Conservation (phyloP, 2,329 filamentous ascomycete genomes). For the Periconia sp. region DNA sequence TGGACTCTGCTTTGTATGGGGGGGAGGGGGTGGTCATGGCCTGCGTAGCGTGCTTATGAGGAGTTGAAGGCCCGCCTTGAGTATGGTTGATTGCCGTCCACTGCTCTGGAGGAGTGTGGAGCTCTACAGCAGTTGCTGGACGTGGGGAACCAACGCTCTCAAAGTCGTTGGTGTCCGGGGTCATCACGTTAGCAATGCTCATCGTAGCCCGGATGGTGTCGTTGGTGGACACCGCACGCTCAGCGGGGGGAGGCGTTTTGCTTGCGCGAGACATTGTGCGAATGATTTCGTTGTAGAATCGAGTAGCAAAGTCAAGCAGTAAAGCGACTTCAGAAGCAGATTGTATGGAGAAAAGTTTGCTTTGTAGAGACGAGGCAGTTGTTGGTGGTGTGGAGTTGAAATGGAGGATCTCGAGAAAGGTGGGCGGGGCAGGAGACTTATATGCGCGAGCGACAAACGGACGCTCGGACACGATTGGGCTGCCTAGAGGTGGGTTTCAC, state of each 20-base stretch:
- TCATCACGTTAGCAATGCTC: constrained; percentile 27
- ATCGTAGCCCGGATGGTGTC: constrained; percentile 21
- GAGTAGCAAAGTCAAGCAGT: neutral
- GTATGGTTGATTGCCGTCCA: too few relatives aligned
- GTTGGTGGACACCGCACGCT: neutral
- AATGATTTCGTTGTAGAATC: neutral
- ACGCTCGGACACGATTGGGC: neutral
- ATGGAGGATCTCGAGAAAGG: constrained; percentile 25
- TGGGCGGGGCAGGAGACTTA: constrained; percentile 23
- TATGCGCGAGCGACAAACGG: constrained; percentile 5
- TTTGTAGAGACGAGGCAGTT: neutral
- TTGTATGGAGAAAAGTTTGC: neutral
- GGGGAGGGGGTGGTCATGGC: neutral
- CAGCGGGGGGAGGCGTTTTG: neutral
- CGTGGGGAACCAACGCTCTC: neutral
- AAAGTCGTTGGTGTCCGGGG: neutral
- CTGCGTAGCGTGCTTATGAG: neutral
- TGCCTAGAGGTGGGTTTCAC: constrained; percentile 9
- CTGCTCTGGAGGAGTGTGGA: neutral
- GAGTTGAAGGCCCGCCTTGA: too few relatives aligned
- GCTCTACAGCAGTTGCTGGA: neutral
- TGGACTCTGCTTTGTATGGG: neutral
- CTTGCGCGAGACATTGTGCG: neutral
- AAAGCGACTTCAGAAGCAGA: neutral
- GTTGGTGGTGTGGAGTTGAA: constrained; percentile 7